Evolutionary conservation across 148 eudicot species (phyloP).

Genomic region (Polygonum aviculare): DNA sequence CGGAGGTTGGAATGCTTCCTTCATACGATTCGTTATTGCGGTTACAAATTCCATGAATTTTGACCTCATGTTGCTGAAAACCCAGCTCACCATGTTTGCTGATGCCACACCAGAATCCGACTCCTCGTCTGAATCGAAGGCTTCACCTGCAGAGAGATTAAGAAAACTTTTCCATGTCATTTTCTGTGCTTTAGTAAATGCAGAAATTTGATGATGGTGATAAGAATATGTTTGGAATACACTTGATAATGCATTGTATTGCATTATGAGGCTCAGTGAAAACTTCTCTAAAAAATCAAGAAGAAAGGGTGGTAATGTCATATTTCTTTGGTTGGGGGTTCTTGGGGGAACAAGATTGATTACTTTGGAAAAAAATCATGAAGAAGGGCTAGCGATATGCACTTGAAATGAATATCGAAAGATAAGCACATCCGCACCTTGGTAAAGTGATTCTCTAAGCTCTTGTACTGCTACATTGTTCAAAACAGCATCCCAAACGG

Average conservation of each 20-base stretch:
- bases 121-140: conserved; percentile 10
- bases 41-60: conserved; percentile 33
- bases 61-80: conserved; percentile 33
- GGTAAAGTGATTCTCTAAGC: conserved; percentile 41
- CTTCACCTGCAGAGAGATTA: neutral
- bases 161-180: neutral
- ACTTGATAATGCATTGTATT: too few relatives aligned
- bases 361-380: too few relatives aligned
- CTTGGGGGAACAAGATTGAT: too few relatives aligned
- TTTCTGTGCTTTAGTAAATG: too few relatives aligned
- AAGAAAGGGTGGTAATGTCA: too few relatives aligned
- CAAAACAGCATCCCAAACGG: conserved; percentile 85
- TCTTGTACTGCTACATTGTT: conserved; percentile 79
- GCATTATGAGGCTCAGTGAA: too few relatives aligned
- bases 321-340: too few relatives aligned
- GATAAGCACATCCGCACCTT: conserved; percentile 28
- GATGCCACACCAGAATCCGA: conserved; percentile 14
- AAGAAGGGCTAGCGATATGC: too few relatives aligned
- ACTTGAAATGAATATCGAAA: neutral
- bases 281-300: too few relatives aligned
- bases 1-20: conserved; percentile 19
- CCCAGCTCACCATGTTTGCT: conserved; percentile 30
- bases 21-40: conserved; percentile 20
- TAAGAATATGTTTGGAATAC: too few relatives aligned
- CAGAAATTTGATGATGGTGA: too few relatives aligned